Percentiles rank a stretch among this genome's conserved stretches.
phyloP scores from a whole-genome alignment of 768 basidiomycete species.

The Podaxis carcinomalis region DNA sequence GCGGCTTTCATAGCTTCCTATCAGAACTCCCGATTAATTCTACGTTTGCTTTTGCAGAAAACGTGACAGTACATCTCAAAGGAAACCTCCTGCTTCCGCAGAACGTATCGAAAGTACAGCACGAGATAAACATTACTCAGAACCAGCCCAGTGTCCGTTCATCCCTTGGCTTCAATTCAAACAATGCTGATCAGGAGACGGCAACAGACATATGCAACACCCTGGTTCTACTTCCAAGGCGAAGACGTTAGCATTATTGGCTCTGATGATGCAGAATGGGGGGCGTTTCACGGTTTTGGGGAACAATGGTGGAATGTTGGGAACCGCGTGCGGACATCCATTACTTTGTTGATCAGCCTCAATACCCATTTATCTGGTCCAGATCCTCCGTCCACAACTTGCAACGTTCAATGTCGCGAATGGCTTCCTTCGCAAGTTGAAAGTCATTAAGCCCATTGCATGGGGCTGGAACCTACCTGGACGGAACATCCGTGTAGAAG shows the following conservation, averaged over 20 bases:
- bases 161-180: not conserved
- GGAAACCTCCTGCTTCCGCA: conserved; percentile 42
- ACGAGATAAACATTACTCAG: conserved; percentile 29
- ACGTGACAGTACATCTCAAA: conserved; percentile 36
- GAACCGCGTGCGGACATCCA: conserved; percentile 28
- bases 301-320: conserved; percentile 48
- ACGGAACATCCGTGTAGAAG: conserved; percentile 31
- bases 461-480: conserved; percentile 44
- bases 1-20: not conserved
- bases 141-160: conserved; percentile 33
- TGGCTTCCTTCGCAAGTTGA: conserved; percentile 29
- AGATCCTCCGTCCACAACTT: conserved; percentile 41
- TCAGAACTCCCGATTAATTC: not conserved
- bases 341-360: not conserved
- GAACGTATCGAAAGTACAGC: conserved; percentile 38
- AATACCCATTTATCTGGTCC: not conserved
- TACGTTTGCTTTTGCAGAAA: conserved; percentile 19
- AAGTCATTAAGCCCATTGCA: conserved; percentile 46
- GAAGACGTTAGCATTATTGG: conserved; percentile 37
- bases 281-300: conserved; percentile 42
- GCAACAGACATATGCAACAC: conserved; percentile 34
- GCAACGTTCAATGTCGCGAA: conserved; percentile 44
- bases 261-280: conserved; percentile 33
- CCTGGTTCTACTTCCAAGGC: conserved; percentile 44
- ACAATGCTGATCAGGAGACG: not conserved